Base-by-base conservation (phyloP, 352 stramenopile species). In the Globisporangium emineosum region DNA sequence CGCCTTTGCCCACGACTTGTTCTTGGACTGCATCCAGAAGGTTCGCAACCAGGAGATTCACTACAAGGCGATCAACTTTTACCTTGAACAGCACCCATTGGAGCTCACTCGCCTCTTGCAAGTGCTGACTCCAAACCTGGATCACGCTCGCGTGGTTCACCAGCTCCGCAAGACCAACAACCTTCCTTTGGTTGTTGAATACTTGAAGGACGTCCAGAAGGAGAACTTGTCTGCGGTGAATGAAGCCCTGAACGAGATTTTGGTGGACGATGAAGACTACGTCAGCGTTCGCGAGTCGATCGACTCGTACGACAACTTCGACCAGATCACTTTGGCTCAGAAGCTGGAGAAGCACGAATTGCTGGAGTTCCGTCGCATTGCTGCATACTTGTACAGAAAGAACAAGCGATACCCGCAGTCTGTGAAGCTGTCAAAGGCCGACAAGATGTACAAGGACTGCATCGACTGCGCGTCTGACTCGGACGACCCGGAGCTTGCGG, bases 401-500 rank as follows among this genome's bases (percentile, higher is more conserved):
- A 99, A 99, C 86, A 98, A 99, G 83, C 97, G 98, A 62, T 99
- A 96, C 79, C 79, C 89, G 64, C 96, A 99, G 78, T 98, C 93
- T 40, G 97, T 99, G 66, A 97, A 98, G 64, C 83, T 99, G 62
- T 99, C 96, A 23, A 99, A 99, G 92, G 94, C 94, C 40, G 97
- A 99, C 86, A 98, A 98, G 71, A 99, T 99, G 97, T 99, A 98
- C 94, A 99, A 99, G 85, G 98, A 99, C 67, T 98, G 97, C 73
- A 99, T 99, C 68, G 97, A 99, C 71, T 99, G 97, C 62, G 97
- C 97, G 29, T 96, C 96, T 40, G 94, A 99, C 73, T 99, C 97
- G 57, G 86, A 92, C 42, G 96, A 99, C 69, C 73, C 83, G 40
- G 96, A 99, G 37, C 91, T 99, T 25, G 97, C 97, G 25, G 97